These are phyloP conservation scores for Botrytis galanthina DNA, from an alignment of 2,329 filamentous ascomycete species.

Conservation along the genomic window DNA sequence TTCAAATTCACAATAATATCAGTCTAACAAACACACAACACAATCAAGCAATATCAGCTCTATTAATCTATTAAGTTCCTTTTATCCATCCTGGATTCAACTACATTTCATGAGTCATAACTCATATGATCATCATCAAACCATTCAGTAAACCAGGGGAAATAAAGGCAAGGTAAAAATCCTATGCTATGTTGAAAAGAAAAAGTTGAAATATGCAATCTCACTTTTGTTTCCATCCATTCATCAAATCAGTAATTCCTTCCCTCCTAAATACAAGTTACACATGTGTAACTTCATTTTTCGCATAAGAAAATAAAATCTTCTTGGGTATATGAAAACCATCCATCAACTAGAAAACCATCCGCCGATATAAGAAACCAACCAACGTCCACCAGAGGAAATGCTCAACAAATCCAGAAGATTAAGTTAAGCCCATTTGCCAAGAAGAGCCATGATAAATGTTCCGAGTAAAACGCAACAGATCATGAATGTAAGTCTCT, in stretches of 20 bases:
- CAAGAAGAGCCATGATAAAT: conserved; percentile 49
- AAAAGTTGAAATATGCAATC: not conserved
- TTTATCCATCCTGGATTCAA: not conserved
- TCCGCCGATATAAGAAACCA: not conserved
- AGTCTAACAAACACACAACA: not conserved
- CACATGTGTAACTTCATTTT: not conserved
- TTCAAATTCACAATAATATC: not conserved
- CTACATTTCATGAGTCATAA: conserved; percentile 10
- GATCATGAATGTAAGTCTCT: conserved; percentile 45
- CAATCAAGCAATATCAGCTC: not conserved
- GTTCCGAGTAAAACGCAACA: conserved; percentile 43
- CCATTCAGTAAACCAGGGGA: not conserved
- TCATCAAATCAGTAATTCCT: not conserved
- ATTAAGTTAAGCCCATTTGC: conserved; percentile 46
- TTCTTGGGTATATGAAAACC: conserved; percentile 4
- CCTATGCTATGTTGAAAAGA: not conserved
- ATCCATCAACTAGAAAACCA: not conserved
- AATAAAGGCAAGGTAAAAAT: not conserved
- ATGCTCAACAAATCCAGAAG: not conserved
- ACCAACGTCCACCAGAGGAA: not conserved
- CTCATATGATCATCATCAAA: not conserved
- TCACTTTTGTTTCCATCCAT: not conserved
- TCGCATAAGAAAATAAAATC: not conserved
- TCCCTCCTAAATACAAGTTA: not conserved
- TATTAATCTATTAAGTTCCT: not conserved